Evolutionary conservation across 768 basidiomycete species (phyloP), one percentile per base, ranked within the genome.

Genomic region (Leccinum imitatum): DNA sequence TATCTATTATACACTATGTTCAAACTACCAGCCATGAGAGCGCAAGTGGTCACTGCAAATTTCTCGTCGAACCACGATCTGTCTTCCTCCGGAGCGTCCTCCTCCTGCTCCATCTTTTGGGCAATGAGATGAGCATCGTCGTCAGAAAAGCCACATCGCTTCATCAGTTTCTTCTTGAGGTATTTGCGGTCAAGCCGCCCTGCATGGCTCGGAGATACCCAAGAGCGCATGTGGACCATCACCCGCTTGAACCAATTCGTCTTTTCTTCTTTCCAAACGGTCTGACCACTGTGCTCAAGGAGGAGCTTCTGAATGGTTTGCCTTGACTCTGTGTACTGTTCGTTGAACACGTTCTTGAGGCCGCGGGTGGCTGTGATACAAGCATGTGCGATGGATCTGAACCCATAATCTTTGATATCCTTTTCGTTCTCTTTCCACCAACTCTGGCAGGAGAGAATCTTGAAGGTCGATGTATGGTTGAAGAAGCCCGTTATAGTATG

Each of bases 351-450:
- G 53, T 46, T 21, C 31, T 3, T 61, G 59, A 61, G 66, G 6
- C 66, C 70, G n/a, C 66, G 68, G 2, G 70, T 68, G 6, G 77
- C 70, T 6, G 77, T 79, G 60, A 80, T 67, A 56, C 80, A 81
- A 5, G 75, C 78, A 31, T 77, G 73, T 3, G 73, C 78, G 21
- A 66, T 58, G 13, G 73, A 78, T 8, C 58, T 39, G 59, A 81
- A 78, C 13, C 67, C 68, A 33, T 76, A 68, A 6, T 62, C 55
- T 33, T 60, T 68, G 62, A 81, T 76, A 2, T 51, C 54, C 21
- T 59, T 54, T 39, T 76, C 65, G 60, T 80, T 80, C 41, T 67
- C 58, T 41, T 14, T 55, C 79, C 78, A 80, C 79, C 79, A 81
- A 23, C 68, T 61, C 27, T 30, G 23, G 23, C 23, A 23, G 23